Evolutionary conservation across 495 filamentous ascomycete species (phyloP).

Genomic region (Chaetomidium leptoderma): DNA sequence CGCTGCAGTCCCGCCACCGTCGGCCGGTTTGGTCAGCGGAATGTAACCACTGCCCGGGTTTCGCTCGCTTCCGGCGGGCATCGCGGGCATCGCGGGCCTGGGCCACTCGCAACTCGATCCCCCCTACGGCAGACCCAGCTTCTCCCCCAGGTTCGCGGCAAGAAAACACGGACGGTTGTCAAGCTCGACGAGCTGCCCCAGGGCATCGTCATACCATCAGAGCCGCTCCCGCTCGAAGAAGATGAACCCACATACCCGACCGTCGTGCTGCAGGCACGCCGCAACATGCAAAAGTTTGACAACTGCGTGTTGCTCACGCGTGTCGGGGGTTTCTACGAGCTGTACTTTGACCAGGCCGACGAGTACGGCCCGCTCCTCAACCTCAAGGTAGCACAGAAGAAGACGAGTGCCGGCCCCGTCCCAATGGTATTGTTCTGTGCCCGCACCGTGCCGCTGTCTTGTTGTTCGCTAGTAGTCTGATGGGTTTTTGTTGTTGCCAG

Average conservation of each 20-base stretch:
- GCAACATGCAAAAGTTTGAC: constrained; percentile 84
- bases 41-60: constrained; percentile 21
- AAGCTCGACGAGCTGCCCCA: constrained; percentile 65
- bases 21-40: constrained; percentile 17
- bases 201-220: constrained; percentile 40
- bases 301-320: constrained; percentile 86
- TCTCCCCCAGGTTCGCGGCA: constrained; percentile 30
- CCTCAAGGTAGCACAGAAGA: constrained; percentile 80
- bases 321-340: constrained; percentile 93
- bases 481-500: constrained; percentile 35
- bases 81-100: constrained; percentile 3
- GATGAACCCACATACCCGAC: constrained; percentile 68
- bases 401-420: constrained; percentile 67
- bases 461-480: constrained; percentile 28
- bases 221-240: constrained; percentile 35
- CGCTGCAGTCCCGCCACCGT: constrained; percentile 25
- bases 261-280: constrained; percentile 81
- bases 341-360: constrained; percentile 92
- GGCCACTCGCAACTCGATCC: neutral
- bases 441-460: neutral
- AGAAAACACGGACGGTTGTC: constrained; percentile 50
- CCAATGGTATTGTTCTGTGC: constrained; percentile 59
- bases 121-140: constrained; percentile 6
- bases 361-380: constrained; percentile 81
- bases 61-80: constrained; percentile 7